Evolutionary conservation across 371 early-diverging fungal genomes (phyloP).

Genomic region (Mortierella sp.): DNA sequence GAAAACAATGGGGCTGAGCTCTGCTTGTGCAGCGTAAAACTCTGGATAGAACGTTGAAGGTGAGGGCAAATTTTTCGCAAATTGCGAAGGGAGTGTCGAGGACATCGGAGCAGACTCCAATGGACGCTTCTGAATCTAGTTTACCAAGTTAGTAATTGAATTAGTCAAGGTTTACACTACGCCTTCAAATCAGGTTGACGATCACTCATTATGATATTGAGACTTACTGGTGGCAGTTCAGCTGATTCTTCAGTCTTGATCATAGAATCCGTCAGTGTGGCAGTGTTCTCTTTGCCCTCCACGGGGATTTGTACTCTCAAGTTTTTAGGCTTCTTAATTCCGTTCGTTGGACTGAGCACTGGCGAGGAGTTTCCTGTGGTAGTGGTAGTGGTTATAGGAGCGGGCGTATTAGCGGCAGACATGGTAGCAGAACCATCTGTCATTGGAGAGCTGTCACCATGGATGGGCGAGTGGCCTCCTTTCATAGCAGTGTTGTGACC

Average conservation of each 20-base stretch:
- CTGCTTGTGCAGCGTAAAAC: constrained; percentile 67
- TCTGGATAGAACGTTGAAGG: constrained; percentile 84
- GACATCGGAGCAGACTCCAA: constrained; percentile 53
- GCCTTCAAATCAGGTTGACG: not conserved
- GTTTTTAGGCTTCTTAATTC: constrained; percentile 50
- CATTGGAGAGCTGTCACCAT: constrained; percentile 27
- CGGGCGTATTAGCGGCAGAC: constrained; percentile 1
- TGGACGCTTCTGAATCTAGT: constrained; percentile 51
- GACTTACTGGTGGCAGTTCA: constrained; percentile 55
- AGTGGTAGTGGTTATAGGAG: constrained; percentile 11
- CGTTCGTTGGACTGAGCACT: constrained; percentile 49
- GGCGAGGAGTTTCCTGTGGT: constrained; percentile 28
- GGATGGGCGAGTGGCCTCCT: constrained; percentile 19
- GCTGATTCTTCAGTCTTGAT: constrained; percentile 51
- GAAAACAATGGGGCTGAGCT: constrained; percentile 55
- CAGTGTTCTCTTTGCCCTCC: constrained; percentile 42
- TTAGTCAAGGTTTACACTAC: not conserved
- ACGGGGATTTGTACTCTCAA: constrained; percentile 49
- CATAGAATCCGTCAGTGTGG: constrained; percentile 48
- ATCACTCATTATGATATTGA: not conserved
- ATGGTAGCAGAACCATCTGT: constrained; percentile 24
- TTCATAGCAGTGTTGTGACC: constrained; percentile 26
- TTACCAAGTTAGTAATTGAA: not conserved
- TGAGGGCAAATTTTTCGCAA: constrained; percentile 83
- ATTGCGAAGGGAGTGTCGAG: constrained; percentile 67